Conservation (phyloP, 441 rosid genomes). For the Viola pubescens region DNA sequence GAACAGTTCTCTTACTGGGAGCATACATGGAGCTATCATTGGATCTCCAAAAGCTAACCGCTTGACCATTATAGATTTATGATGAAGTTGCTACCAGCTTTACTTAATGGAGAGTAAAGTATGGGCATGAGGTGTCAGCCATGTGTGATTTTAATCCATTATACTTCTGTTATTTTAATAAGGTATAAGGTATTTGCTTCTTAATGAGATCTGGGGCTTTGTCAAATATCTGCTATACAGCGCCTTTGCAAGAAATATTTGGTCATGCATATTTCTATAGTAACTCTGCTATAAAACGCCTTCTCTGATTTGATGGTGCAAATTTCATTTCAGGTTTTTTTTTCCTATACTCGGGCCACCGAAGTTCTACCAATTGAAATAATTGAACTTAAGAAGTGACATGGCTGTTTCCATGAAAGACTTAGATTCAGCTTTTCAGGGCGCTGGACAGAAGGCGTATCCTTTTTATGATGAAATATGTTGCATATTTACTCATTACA, state of each 20-base stretch:
- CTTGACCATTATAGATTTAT: no score
- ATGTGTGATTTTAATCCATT: not conserved
- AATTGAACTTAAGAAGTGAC: slow-evolving; percentile 25
- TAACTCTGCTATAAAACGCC: not conserved
- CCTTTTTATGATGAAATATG: slow-evolving; percentile 33
- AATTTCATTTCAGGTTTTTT: slow-evolving; percentile 30
- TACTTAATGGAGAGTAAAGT: no score
- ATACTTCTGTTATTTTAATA: not conserved
- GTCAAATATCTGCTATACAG: not conserved
- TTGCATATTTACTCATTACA: slow-evolving; percentile 5
- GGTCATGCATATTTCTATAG: not conserved
- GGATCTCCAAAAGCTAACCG: no score
- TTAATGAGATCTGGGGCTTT: not conserved
- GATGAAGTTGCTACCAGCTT: no score
- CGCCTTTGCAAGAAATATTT: not conserved
- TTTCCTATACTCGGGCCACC: slow-evolving; percentile 19
- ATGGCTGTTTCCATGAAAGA: slow-evolving; percentile 95
- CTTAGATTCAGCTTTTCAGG: slow-evolving; percentile 90
- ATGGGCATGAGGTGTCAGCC: not conserved
- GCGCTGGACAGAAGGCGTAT: slow-evolving; percentile 95
- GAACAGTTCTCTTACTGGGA: no score
- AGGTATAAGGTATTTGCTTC: not conserved
- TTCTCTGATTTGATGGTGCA: not conserved
- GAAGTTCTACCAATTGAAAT: slow-evolving; percentile 25
- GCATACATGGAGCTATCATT: no score